These are phyloP conservation scores for Lodderomyces orthopsilosis DNA, from an alignment of 1,139 yeast species.

Conservation along the genomic window DNA sequence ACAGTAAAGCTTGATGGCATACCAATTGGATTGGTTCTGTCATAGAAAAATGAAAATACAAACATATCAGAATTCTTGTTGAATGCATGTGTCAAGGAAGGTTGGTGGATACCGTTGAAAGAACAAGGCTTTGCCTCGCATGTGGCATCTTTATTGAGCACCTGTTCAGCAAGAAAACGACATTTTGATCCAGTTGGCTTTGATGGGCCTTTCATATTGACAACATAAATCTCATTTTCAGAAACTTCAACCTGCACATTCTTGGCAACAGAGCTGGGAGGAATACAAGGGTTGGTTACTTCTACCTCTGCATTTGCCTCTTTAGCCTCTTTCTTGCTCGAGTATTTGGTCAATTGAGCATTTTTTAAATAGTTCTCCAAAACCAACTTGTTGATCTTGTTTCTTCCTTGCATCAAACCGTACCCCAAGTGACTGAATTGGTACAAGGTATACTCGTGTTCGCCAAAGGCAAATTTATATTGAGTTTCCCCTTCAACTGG, in stretches of 20 bases:
- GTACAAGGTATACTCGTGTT: slow-evolving; percentile 75
- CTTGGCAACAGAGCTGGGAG: slow-evolving; percentile 62
- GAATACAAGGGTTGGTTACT: slow-evolving; percentile 77
- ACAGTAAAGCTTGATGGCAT: slow-evolving; percentile 89
- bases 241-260: slow-evolving; percentile 56
- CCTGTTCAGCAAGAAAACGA: slow-evolving; percentile 75
- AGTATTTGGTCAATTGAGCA: slow-evolving; percentile 17
- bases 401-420: slow-evolving; percentile 93
- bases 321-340: slow-evolving; percentile 26
- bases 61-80: slow-evolving; percentile 69
- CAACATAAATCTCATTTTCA: slow-evolving; percentile 50
- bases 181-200: slow-evolving; percentile 60
- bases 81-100: slow-evolving; percentile 78
- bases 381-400: slow-evolving; percentile 66
- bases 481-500: slow-evolving; percentile 89
- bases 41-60: slow-evolving; percentile 92
- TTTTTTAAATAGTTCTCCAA: slow-evolving; percentile 46
- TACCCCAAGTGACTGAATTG: slow-evolving; percentile 95
- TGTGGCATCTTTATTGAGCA: slow-evolving; percentile 76
- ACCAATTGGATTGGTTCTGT: slow-evolving; percentile 88
- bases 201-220: slow-evolving; percentile 72
- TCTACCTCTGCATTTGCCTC: slow-evolving; percentile 40
- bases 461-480: slow-evolving; percentile 76
- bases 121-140: slow-evolving; percentile 84
- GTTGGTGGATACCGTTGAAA: slow-evolving; percentile 96